A percentile compares a stretch with the other conserved stretches of the same genome.
These are phyloP conservation scores for Aegilops umbellulata DNA, from an alignment of 176 grass and related monocot species.

Conservation along the genomic window DNA sequence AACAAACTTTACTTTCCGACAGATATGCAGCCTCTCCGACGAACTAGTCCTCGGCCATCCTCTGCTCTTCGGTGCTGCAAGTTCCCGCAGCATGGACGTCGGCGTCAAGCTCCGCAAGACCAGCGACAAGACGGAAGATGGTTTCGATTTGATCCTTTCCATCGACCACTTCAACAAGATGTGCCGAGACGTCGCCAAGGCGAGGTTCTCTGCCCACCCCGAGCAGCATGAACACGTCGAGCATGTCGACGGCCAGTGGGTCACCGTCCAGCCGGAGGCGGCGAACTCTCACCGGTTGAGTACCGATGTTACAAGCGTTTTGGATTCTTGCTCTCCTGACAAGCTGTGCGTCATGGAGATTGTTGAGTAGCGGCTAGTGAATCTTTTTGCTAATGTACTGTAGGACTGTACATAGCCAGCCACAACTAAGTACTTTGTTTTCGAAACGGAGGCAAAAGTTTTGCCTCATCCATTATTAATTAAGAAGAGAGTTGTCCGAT, in stretches of 20 bases:
- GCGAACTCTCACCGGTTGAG: constrained; percentile 51
- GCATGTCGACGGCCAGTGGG: constrained; percentile 41
- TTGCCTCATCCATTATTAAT: too few relatives aligned
- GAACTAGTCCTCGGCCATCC: constrained; percentile 47
- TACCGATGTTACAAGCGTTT: constrained; percentile 35
- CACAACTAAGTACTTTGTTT: not conserved
- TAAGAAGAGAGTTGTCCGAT: too few relatives aligned
- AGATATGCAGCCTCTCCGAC: constrained; percentile 73
- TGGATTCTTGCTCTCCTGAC: constrained; percentile 56
- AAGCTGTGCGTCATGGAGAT: constrained; percentile 55
- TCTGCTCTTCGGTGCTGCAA: constrained; percentile 60
- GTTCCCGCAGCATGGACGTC: constrained; percentile 37
- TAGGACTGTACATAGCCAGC: constrained; percentile 26
- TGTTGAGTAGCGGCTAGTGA: constrained; percentile 44
- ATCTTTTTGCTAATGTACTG: constrained; percentile 7
- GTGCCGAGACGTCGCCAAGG: constrained; percentile 58
- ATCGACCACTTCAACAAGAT: constrained; percentile 62
- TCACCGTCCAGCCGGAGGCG: constrained; percentile 34
- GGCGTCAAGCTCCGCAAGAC: constrained; percentile 48
- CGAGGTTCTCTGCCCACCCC: constrained; percentile 37
- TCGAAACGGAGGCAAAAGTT: too few relatives aligned
- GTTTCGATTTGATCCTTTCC: constrained; percentile 70
- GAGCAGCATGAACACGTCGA: constrained; percentile 58
- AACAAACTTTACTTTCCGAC: constrained; percentile 2
- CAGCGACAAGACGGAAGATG: constrained; percentile 3